Evolutionary conservation across 768 basidiomycete species (phyloP).

Genomic region (Tricholoma hemisulphureum): DNA sequence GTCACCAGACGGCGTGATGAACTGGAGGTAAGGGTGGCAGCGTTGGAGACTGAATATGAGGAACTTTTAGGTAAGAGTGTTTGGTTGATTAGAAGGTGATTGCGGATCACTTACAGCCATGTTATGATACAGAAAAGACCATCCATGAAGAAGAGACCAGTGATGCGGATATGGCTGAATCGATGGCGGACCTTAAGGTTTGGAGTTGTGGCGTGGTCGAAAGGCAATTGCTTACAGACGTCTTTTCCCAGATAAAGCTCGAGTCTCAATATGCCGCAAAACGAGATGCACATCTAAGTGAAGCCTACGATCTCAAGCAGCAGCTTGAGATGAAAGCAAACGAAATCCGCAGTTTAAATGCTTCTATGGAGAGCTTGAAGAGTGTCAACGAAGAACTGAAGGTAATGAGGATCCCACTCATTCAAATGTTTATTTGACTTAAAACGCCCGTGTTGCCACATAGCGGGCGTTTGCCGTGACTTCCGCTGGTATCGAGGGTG

Average conservation of each 20-base stretch:
- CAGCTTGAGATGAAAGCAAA: constrained; percentile 82
- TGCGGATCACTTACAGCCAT: constrained; percentile 16
- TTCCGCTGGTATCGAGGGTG: constrained; percentile 94
- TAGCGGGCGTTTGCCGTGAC: constrained; percentile 97
- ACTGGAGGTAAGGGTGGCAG: constrained; percentile 74
- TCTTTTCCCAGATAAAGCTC: constrained; percentile 69
- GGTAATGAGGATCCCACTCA: constrained; percentile 43
- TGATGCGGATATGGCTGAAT: constrained; percentile 78
- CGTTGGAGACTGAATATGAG: constrained; percentile 92
- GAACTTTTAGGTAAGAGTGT: constrained; percentile 80
- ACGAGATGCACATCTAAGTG: constrained; percentile 83
- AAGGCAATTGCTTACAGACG: constrained; percentile 13
- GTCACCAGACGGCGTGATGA: constrained; percentile 80
- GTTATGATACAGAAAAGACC: constrained; percentile 68
- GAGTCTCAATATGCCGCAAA: constrained; percentile 92
- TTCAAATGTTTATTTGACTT: constrained; percentile 8
- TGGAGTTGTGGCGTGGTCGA: constrained; percentile 12
- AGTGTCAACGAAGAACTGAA: constrained; percentile 98
- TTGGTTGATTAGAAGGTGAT: constrained; percentile 5
- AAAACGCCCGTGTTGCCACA: constrained; percentile 10
- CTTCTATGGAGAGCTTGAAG: constrained; percentile 89
- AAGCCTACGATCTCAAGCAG: constrained; percentile 83
- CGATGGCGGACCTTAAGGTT: constrained; percentile 90
- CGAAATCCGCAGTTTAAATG: constrained; percentile 82
- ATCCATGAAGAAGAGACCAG: constrained; percentile 86